phyloP scores from a whole-genome alignment of 176 grass and related monocot genomes.

The Oryza glumipatula region DNA sequence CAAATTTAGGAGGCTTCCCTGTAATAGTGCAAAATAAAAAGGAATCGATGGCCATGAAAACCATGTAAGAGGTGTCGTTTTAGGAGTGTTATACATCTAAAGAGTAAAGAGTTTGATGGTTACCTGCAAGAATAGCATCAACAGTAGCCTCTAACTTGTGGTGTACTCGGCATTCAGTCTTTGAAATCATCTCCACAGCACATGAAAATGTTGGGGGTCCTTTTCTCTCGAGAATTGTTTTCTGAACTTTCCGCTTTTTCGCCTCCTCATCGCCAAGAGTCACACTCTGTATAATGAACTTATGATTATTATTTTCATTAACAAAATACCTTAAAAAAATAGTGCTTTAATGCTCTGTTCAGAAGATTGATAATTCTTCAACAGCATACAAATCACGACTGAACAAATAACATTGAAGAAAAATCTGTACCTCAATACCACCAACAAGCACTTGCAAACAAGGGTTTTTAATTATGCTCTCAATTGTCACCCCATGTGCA shows the following conservation, averaged over 20 bases:
- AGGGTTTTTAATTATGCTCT: slow-evolving; percentile 97
- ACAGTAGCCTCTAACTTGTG: slow-evolving; percentile 93
- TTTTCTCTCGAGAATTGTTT: slow-evolving; percentile 97
- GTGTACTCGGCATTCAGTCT: slow-evolving; percentile 88
- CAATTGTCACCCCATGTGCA: slow-evolving; percentile 95
- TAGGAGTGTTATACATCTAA: neutral
- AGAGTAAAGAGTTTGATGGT: slow-evolving; percentile 1
- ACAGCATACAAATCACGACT: neutral
- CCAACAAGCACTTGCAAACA: slow-evolving; percentile 94
- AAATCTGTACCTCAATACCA: slow-evolving; percentile 83
- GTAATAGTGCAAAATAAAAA: slow-evolving; percentile 34
- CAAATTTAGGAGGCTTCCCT: slow-evolving; percentile 87
- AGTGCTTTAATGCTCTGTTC: slow-evolving; percentile 20
- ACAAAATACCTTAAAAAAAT: neutral
- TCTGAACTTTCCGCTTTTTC: slow-evolving; percentile 94
- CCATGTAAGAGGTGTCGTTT: slow-evolving; percentile 4
- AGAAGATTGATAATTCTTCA: slow-evolving; percentile 20
- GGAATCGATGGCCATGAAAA: slow-evolving; percentile 26
- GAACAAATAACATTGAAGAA: neutral
- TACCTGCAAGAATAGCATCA: slow-evolving; percentile 94
- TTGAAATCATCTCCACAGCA: slow-evolving; percentile 96
- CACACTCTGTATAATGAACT: slow-evolving; percentile 69
- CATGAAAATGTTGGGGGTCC: slow-evolving; percentile 95
- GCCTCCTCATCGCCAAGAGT: slow-evolving; percentile 97
- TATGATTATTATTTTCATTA: slow-evolving; percentile 15